phyloP scores from a whole-genome alignment of 169 alveolate genomes.

The Plasmodium gaboni region DNA sequence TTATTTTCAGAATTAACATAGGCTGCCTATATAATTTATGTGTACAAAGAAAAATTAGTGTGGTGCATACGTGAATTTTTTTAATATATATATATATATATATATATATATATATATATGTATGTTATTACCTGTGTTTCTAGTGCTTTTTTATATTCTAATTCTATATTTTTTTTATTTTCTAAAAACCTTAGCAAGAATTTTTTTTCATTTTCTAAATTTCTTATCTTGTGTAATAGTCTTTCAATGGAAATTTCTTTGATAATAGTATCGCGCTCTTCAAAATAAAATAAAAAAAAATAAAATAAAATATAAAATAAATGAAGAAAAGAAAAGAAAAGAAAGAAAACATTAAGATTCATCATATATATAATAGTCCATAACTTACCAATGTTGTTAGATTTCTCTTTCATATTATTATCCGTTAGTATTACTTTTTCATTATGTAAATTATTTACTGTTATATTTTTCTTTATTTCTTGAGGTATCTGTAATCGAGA shows the following conservation, averaged over 20 bases:
- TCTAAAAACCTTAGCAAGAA: constrained; percentile 39
- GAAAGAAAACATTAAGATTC: too few species aligned
- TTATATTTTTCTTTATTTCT: constrained; percentile 2
- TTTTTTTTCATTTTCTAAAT: constrained; percentile 67
- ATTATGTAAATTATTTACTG: constrained; percentile 2
- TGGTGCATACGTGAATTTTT: not conserved
- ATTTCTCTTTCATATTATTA: constrained; percentile 1
- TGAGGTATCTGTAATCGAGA: not conserved
- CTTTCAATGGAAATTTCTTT: constrained; percentile 24
- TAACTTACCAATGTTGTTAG: constrained; percentile 18
- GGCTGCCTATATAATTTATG: constrained; percentile 29
- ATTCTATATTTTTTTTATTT: constrained; percentile 51
- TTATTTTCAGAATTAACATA: constrained; percentile 43
- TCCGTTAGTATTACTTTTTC: not conserved
- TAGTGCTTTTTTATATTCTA: constrained; percentile 43
- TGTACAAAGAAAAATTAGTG: not conserved
- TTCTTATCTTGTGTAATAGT: constrained; percentile 46
- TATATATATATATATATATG: not conserved
- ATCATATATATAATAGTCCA: not conserved
- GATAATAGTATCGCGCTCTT: constrained; percentile 6
- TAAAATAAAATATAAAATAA: too few species aligned
- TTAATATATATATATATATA: not conserved
- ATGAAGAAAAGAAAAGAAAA: not conserved
- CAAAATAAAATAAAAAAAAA: not conserved
- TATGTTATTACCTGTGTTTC: constrained; percentile 42